Conservation (phyloP, 331 rosid genomes). For the Prunus yedoensis region DNA sequence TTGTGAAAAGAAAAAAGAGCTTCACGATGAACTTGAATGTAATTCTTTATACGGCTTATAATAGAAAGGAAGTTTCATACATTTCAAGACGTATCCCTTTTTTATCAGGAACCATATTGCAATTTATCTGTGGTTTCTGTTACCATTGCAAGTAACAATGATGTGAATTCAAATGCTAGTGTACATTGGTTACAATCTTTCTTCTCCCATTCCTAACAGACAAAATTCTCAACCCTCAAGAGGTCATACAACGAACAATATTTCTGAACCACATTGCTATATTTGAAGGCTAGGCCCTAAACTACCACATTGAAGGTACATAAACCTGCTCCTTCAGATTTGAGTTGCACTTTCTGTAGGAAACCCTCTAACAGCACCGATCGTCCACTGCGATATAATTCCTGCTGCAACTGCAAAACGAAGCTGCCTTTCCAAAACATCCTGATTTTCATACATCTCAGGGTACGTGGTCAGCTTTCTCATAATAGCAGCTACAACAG, state of each 20-base stretch:
- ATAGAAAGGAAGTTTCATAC: constrained; percentile 31
- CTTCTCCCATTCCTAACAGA: background rate
- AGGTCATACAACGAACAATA: background rate
- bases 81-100: background rate
- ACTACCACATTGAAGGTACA: constrained; percentile 92
- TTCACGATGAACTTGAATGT: constrained; percentile 32
- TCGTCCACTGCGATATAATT: constrained; percentile 92
- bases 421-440: constrained; percentile 73
- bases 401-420: constrained; percentile 91
- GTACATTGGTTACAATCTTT: constrained; percentile 18
- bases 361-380: constrained; percentile 83
- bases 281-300: constrained; percentile 14
- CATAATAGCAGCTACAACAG: constrained; percentile 82
- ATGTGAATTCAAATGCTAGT: too few relatives aligned
- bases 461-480: constrained; percentile 82
- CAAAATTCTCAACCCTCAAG: background rate
- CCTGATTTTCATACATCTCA: constrained; percentile 74
- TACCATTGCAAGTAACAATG: background rate
- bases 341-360: constrained; percentile 96
- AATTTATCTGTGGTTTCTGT: background rate
- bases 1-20: constrained; percentile 29
- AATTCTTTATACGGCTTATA: constrained; percentile 25
- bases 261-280: constrained; percentile 18
- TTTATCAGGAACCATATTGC: too few relatives aligned
- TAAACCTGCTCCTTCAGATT: constrained; percentile 96